These are phyloP conservation scores for Neurospora cerealis DNA, from an alignment of 495 filamentous ascomycete genomes.

Conservation along the genomic window DNA sequence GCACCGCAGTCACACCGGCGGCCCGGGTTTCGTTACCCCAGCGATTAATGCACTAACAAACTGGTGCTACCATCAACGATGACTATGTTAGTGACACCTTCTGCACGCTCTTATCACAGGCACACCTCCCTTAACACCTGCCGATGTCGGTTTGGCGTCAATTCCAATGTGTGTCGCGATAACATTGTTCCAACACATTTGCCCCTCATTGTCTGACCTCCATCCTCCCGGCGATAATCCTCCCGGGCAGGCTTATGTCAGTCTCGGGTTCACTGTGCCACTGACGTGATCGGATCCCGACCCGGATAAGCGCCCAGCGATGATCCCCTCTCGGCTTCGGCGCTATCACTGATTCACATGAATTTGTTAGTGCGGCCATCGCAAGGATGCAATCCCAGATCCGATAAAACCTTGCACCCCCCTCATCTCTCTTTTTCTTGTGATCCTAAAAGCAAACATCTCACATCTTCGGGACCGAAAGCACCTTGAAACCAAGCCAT, in stretches of 20 bases:
- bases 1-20: background rate
- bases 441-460: background rate
- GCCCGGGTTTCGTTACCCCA: background rate
- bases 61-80: rapidly evolving
- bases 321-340: background rate
- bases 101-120: background rate
- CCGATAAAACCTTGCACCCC: background rate
- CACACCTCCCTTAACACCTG: background rate
- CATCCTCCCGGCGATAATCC: background rate
- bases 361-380: background rate
- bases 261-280: background rate
- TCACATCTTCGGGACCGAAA: background rate
- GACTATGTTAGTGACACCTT: background rate
- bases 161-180: background rate
- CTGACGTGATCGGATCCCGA: background rate
- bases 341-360: background rate
- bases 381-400: background rate
- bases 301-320: background rate
- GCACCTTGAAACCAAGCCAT: background rate
- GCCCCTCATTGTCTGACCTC: background rate
- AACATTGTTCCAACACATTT: background rate
- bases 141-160: background rate
- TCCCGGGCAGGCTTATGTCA: background rate
- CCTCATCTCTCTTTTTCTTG: background rate
- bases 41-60: background rate